Percentiles rank a stretch among this genome's conserved stretches.
Conservation (phyloP, 2,329 filamentous ascomycete species). For the Orbilia oligospora region DNA sequence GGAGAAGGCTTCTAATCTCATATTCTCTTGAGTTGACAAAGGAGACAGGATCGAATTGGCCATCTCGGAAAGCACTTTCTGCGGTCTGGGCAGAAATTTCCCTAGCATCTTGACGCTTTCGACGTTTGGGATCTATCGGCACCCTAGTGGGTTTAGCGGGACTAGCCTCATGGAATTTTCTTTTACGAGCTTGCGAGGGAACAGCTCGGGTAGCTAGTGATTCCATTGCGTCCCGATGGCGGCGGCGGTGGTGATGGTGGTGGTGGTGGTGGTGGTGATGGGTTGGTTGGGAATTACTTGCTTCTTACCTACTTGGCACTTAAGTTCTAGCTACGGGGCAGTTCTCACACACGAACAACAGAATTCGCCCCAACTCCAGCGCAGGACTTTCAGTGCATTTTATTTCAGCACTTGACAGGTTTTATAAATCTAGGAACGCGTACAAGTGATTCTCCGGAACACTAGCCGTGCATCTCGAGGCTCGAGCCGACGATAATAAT, state of each 20-base stretch:
- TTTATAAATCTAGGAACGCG: neutral
- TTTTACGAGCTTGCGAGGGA: slow-evolving; percentile 11
- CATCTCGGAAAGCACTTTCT: slow-evolving; percentile 71
- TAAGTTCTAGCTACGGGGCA: too few species aligned
- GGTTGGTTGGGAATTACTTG: neutral
- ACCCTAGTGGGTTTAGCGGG: neutral
- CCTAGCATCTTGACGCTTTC: slow-evolving; percentile 69
- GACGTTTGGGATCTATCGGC: slow-evolving; percentile 65
- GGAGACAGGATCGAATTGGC: slow-evolving; percentile 85
- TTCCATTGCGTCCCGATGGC: neutral
- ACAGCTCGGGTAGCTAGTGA: neutral
- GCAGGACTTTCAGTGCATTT: too few species aligned
- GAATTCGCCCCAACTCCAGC: neutral
- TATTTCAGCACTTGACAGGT: neutral
- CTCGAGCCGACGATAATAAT: slow-evolving; percentile 76
- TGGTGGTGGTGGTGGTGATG: neutral
- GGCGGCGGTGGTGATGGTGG: neutral
- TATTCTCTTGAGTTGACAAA: slow-evolving; percentile 90
- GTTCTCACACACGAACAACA: neutral
- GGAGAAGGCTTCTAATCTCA: slow-evolving; percentile 76
- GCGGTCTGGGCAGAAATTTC: slow-evolving; percentile 69
- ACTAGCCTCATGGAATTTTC: slow-evolving; percentile 32
- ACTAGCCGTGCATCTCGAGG: slow-evolving; percentile 76
- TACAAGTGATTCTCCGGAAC: slow-evolving; percentile 28
- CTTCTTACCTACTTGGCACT: too few species aligned